Evolutionary conservation across 345 rosid species (phyloP).

Genomic region (Eucalyptus virginea): DNA sequence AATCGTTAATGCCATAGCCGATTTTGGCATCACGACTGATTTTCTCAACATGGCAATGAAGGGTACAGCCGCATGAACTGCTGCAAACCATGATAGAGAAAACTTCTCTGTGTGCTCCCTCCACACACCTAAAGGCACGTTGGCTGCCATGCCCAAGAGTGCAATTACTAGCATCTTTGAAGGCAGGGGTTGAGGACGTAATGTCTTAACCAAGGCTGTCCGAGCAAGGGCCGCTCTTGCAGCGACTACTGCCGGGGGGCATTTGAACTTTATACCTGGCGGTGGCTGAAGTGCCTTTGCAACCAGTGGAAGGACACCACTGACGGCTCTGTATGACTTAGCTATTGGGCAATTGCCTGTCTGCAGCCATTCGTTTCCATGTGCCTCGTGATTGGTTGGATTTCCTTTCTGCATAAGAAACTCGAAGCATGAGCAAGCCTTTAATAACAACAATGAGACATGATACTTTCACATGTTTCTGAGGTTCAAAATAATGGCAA

Average conservation of each 20-base stretch:
- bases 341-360: conserved; percentile 86
- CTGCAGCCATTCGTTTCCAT: conserved; percentile 68
- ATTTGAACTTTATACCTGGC: conserved; percentile 49
- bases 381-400: conserved; percentile 52
- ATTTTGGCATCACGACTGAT: conserved; percentile 71
- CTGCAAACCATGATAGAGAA: conserved; percentile 74
- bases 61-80: conserved; percentile 91
- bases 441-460: neutral
- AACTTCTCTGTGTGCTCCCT: conserved; percentile 80
- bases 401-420: conserved; percentile 31
- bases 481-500: neutral
- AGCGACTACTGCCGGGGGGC: conserved; percentile 76
- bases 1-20: conserved; percentile 84
- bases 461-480: neutral
- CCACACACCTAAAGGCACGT: conserved; percentile 83
- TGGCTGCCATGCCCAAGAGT: conserved; percentile 78
- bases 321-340: conserved; percentile 71
- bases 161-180: conserved; percentile 74
- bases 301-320: conserved; percentile 61
- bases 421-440: neutral
- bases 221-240: conserved; percentile 81
- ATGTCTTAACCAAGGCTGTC: conserved; percentile 54
- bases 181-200: conserved; percentile 87
- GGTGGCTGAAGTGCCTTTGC: conserved; percentile 54
- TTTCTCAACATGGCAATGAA: conserved; percentile 91